A percentile compares a stretch with the other conserved stretches of the same genome.
These are phyloP conservation scores for Ophiosphaerella narmari DNA, from an alignment of 2,329 filamentous ascomycete species.

Conservation along the genomic window DNA sequence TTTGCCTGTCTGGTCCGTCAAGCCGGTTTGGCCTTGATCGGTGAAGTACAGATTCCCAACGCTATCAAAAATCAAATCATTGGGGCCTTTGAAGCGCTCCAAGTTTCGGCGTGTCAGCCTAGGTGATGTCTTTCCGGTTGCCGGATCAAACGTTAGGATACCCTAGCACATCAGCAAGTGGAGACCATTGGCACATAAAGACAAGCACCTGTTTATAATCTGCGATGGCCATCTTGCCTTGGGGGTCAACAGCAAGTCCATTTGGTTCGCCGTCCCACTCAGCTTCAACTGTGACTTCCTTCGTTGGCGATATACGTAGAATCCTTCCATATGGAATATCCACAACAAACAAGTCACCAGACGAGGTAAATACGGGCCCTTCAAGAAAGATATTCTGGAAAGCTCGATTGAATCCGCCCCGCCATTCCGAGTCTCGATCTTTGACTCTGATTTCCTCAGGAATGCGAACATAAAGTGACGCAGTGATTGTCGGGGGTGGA, in stretches of 20 bases:
- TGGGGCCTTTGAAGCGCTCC: constrained; percentile 52
- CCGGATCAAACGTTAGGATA: constrained; percentile 44
- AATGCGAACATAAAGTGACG: constrained; percentile 44
- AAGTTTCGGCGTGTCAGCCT: constrained; percentile 47
- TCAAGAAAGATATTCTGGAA: constrained; percentile 51
- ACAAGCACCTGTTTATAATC: constrained; percentile 50
- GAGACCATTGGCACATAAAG: neutral
- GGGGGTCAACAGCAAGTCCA: constrained; percentile 40
- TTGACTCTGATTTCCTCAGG: constrained; percentile 38
- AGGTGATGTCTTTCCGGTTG: constrained; percentile 29
- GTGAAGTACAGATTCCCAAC: constrained; percentile 51
- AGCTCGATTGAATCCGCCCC: constrained; percentile 40
- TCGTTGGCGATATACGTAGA: constrained; percentile 38
- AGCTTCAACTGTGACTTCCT: constrained; percentile 36
- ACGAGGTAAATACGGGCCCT: constrained; percentile 40
- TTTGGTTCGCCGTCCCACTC: constrained; percentile 52
- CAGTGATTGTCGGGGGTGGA: constrained; percentile 38
- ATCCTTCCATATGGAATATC: constrained; percentile 50
- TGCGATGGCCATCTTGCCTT: constrained; percentile 46
- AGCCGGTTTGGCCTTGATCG: constrained; percentile 52
- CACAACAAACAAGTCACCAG: constrained; percentile 46
- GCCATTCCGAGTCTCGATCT: constrained; percentile 44
- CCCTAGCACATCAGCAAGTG: constrained; percentile 30
- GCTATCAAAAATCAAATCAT: constrained; percentile 49
- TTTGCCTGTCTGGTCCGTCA: constrained; percentile 49